phyloP scores from a whole-genome alignment of 306 rosid species.

The Heteromeles arbutifolia region DNA sequence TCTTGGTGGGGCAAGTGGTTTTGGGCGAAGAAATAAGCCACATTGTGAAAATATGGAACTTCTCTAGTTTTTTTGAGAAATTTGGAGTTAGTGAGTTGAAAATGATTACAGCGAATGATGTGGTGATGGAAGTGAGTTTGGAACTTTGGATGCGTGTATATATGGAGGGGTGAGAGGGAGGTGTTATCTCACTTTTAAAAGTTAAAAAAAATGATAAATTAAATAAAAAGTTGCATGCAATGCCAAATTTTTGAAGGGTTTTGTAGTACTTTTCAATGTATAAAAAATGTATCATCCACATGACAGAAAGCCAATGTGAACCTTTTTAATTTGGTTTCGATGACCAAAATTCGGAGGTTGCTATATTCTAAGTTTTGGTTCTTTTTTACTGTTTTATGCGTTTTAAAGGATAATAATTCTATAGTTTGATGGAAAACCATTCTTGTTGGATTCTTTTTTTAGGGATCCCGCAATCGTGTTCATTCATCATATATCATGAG shows the following conservation, averaged over 20 bases:
- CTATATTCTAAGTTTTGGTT: too few relatives aligned
- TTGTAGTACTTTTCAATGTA: background rate
- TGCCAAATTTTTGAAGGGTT: conserved; percentile 10
- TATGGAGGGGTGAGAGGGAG: background rate
- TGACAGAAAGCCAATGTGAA: conserved; percentile 7
- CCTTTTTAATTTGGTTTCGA: background rate
- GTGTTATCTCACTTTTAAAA: background rate
- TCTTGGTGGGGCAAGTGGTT: conserved; percentile 17
- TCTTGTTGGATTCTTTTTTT: too few relatives aligned
- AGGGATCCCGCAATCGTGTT: too few relatives aligned
- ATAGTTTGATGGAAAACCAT: too few relatives aligned
- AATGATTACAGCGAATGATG: background rate
- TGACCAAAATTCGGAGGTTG: too few relatives aligned
- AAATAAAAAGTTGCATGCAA: background rate
- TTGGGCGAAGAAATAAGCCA: conserved; percentile 44
- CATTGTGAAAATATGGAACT: conserved; percentile 17
- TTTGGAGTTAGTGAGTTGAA: background rate
- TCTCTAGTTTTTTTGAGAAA: background rate
- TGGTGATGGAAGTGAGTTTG: background rate
- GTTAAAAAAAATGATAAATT: background rate
- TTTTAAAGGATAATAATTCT: too few relatives aligned
- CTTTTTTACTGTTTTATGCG: too few relatives aligned
- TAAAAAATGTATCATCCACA: conserved; percentile 3
- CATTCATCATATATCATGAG: too few relatives aligned
- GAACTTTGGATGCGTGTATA: background rate